Conservation (phyloP, 495 filamentous ascomycete genomes). For the Parmelia sp. region DNA sequence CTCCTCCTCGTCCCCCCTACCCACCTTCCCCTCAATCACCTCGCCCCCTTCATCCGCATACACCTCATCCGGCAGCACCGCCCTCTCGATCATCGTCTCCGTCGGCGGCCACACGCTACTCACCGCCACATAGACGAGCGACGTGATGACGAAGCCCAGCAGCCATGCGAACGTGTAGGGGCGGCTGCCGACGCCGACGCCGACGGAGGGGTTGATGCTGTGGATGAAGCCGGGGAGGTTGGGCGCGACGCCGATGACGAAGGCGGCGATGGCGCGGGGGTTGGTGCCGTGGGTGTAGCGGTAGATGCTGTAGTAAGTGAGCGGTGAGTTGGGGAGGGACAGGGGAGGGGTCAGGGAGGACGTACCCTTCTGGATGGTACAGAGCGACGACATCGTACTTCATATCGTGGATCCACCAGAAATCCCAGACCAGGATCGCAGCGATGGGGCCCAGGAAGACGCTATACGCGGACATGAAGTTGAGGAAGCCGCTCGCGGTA, state of each 20-base stretch:
- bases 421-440: slow-evolving; percentile 61
- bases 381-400: slow-evolving; percentile 53
- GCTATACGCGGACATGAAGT: slow-evolving; percentile 58
- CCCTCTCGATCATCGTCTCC: slow-evolving; percentile 37
- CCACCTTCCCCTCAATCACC: slow-evolving; percentile 30
- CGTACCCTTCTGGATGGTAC: slow-evolving; percentile 35
- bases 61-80: slow-evolving; percentile 46
- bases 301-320: slow-evolving; percentile 29
- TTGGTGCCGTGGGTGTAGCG: slow-evolving; percentile 58
- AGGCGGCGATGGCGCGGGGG: slow-evolving; percentile 58
- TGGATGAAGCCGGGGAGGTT: slow-evolving; percentile 54
- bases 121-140: slow-evolving; percentile 42
- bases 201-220: slow-evolving; percentile 40
- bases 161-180: slow-evolving; percentile 54
- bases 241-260: slow-evolving; percentile 57
- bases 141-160: slow-evolving; percentile 45
- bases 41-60: slow-evolving; percentile 33
- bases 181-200: slow-evolving; percentile 42
- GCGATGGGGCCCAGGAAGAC: slow-evolving; percentile 66
- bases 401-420: slow-evolving; percentile 57
- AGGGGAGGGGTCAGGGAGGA: background rate
- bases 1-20: slow-evolving; percentile 21
- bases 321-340: background rate
- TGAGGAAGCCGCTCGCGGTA: slow-evolving; percentile 50
- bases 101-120: slow-evolving; percentile 34